Conservation (phyloP, 495 filamentous ascomycete species). For the Pyronema omphalodes region DNA sequence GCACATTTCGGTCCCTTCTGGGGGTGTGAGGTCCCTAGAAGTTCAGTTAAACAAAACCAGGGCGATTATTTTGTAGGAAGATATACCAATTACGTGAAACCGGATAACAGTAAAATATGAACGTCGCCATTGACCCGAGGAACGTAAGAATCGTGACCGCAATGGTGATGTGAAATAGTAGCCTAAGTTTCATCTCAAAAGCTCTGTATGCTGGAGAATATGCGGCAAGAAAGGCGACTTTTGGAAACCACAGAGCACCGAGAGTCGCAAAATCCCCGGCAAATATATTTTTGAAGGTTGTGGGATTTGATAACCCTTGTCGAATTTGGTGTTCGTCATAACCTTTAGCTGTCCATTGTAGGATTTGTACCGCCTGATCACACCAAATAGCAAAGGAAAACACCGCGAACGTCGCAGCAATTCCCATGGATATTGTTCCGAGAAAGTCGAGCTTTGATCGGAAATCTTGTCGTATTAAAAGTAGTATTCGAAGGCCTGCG, state of each 20-base stretch:
- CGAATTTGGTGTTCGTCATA: background rate
- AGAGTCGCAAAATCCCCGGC: background rate
- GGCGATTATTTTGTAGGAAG: background rate
- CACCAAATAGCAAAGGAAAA: background rate
- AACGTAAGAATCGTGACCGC: background rate
- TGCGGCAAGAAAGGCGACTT: background rate
- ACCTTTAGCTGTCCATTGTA: background rate
- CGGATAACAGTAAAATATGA: background rate
- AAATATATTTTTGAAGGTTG: background rate
- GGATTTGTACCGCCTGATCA: background rate
- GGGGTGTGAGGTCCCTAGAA: background rate
- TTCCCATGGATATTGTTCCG: background rate
- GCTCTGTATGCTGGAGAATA: background rate
- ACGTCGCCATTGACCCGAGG: background rate
- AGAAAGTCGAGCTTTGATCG: background rate
- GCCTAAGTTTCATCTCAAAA: background rate
- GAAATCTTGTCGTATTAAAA: background rate
- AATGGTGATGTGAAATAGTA: background rate
- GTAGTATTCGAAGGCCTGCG: background rate
- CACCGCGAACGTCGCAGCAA: background rate
- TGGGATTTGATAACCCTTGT: background rate
- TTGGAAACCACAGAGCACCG: background rate
- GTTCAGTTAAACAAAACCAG: background rate
- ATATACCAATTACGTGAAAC: background rate
- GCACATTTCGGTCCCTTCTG: background rate